phyloP scores from a whole-genome alignment of 1,284 basidiomycete genomes.

The Pyrrhoderma noxium region DNA sequence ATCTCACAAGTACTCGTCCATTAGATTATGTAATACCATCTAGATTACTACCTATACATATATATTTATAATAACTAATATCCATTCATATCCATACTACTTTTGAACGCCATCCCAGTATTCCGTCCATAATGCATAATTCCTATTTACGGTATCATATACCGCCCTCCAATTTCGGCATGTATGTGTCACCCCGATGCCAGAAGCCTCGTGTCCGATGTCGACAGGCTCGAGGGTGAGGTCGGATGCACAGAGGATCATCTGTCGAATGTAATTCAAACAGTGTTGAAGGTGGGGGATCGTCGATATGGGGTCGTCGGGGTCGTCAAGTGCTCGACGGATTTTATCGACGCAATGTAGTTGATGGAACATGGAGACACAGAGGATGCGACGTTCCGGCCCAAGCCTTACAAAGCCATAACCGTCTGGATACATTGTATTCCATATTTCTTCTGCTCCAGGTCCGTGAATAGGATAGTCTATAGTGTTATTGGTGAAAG shows the following conservation, averaged over 20 bases:
- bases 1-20: too few species aligned
- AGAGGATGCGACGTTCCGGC: constrained; percentile 15
- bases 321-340: constrained; percentile 21
- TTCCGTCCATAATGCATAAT: constrained; percentile 14
- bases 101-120: constrained; percentile 11
- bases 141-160: constrained; percentile 15
- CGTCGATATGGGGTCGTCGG: constrained; percentile 15
- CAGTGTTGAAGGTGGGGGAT: constrained; percentile 28
- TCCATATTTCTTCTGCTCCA: constrained; percentile 10
- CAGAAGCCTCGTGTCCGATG: constrained; percentile 2
- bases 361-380: constrained; percentile 29
- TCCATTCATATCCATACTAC: constrained; percentile 5
- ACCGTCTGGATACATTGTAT: constrained; percentile 13
- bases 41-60: too few species aligned
- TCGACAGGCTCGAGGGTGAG: constrained; percentile 16
- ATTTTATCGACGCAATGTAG: constrained; percentile 29
- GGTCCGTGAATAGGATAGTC: constrained; percentile 17
- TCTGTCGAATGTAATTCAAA: constrained; percentile 19
- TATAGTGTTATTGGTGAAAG: constrained; percentile 12
- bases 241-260: constrained; percentile 18
- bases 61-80: too few species aligned
- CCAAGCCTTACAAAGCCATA: constrained; percentile 19
- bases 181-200: constrained; percentile 15
- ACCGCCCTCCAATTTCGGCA: constrained; percentile 16
- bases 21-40: too few species aligned